Percentiles rank a stretch among this genome's conserved stretches.
Conservation (phyloP, 2,329 filamentous ascomycete species). For the Stachybotrys elegans region DNA sequence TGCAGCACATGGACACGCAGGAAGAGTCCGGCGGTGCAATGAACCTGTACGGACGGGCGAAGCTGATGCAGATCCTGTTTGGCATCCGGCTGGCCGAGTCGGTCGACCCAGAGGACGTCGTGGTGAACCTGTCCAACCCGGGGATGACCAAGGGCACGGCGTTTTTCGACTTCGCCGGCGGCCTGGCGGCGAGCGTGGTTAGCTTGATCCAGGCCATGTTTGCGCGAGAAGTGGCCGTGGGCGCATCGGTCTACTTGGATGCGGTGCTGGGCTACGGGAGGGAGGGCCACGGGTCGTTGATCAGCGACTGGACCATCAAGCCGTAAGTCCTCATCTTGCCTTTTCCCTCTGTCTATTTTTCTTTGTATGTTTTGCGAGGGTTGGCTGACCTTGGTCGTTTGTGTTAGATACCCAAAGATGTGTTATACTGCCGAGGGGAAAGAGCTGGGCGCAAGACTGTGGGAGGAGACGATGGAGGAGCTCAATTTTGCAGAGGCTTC, state of each 20-base stretch:
- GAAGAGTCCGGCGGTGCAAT: slow-evolving; percentile 12
- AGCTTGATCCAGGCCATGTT: slow-evolving; percentile 7
- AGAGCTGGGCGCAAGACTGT: slow-evolving; percentile 27
- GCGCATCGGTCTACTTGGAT: slow-evolving; percentile 14
- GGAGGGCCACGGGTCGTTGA: slow-evolving; percentile 16
- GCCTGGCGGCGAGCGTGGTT: slow-evolving; percentile 10
- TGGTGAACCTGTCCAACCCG: slow-evolving; percentile 43
- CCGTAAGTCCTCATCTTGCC: slow-evolving; percentile 12
- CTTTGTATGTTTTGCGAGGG: not conserved
- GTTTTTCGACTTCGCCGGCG: slow-evolving; percentile 27
- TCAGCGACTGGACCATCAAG: slow-evolving; percentile 18
- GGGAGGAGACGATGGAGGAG: slow-evolving; percentile 31
- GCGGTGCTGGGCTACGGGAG: slow-evolving; percentile 14
- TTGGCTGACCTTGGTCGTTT: too few relatives aligned
- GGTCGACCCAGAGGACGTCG: slow-evolving; percentile 32
- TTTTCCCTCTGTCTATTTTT: not conserved
- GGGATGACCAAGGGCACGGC: slow-evolving; percentile 37
- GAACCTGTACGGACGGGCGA: slow-evolving; percentile 20
- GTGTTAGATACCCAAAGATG: slow-evolving; percentile 23
- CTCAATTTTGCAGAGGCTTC: slow-evolving; percentile 25
- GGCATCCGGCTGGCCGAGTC: slow-evolving; percentile 28
- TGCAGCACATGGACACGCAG: slow-evolving; percentile 25
- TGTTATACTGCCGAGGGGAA: slow-evolving; percentile 29
- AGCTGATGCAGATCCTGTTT: slow-evolving; percentile 29
- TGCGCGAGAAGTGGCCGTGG: slow-evolving; percentile 11